These are phyloP conservation scores for Amoebophrya sp. DNA, from an alignment of 169 alveolate genomes.

Conservation along the genomic window DNA sequence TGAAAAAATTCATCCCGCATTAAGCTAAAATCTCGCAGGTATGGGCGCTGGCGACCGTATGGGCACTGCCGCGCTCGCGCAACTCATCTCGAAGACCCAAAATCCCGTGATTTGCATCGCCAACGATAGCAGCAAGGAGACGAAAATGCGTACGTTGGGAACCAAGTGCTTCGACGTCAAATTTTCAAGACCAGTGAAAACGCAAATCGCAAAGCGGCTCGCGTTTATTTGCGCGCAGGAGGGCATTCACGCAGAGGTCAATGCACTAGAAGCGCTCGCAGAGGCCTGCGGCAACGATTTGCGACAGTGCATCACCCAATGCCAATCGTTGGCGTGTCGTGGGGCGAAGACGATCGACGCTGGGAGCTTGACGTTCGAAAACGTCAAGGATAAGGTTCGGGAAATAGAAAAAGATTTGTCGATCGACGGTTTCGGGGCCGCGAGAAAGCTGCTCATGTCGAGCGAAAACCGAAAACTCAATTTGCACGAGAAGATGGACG, in stretches of 20 bases:
- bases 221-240: neutral
- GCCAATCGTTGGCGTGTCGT: neutral
- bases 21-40: too few species aligned
- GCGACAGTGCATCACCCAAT: neutral
- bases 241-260: neutral
- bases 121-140: neutral
- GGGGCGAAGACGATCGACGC: neutral
- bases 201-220: neutral
- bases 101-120: neutral
- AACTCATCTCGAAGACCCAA: conserved; percentile 72
- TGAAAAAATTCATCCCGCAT: too few species aligned
- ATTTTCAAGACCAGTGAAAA: neutral
- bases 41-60: conserved; percentile 95
- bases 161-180: neutral
- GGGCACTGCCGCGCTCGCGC: conserved; percentile 80
- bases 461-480: neutral
- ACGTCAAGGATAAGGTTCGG: neutral
- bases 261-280: neutral
- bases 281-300: neutral
- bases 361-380: neutral
- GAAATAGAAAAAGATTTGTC: neutral
- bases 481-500: neutral
- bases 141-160: neutral
- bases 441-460: neutral
- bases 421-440: neutral